Base-by-base conservation (phyloP, 345 rosid genomes). In the Anacardium occidentale region DNA sequence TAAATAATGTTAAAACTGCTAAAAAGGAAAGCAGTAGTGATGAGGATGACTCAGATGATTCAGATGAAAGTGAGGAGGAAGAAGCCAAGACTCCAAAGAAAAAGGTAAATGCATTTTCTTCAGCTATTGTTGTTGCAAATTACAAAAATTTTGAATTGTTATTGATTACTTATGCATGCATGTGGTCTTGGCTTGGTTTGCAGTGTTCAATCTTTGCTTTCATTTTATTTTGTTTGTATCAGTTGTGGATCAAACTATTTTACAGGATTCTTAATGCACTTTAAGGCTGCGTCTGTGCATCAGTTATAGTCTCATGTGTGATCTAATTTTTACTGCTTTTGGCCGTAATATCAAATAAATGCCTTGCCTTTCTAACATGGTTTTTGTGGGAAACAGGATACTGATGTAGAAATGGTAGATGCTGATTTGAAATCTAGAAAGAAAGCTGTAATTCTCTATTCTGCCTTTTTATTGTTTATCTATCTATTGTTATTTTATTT, bases 401-500 rank as follows among this genome's bases (percentile, higher is more conserved):
- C 83, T 55, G 95, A 94, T 80, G 89, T 79, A 2, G 87, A 89
- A 29, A 92, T 89, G 95, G 81, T 68, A 0, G 94, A 88, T 71
- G 91, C 84, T 68, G 82, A 72, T 76, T 56, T 65, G 17, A 81
- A 82, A 34, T 75, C 88, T 0, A 79, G 55, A 3, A 85, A 78
- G 73, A 84, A 83, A 73, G 72, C 87, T 34, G 88, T 86, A 79
- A 74, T 22, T 22, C 57, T 4, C 12, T 17, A 1, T 25, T 32
- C 20, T 22, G 6, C 51, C 45, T 54, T 74, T 0, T 56, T 51
- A 71, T n/a, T n/a, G n/a, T n/a, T n/a, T n/a, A n/a, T n/a, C n/a
- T n/a, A n/a, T n/a, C n/a, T n/a, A 17, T 10, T 69, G 20, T 34
- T 1, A 29, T 29, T 29, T 29, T 1, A n/a, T 54, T 1, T 1